Evolutionary conservation across 805 yeast genomes (phyloP), one percentile per base, ranked within the genome.

Genomic region (Henningerozyma blattae): DNA sequence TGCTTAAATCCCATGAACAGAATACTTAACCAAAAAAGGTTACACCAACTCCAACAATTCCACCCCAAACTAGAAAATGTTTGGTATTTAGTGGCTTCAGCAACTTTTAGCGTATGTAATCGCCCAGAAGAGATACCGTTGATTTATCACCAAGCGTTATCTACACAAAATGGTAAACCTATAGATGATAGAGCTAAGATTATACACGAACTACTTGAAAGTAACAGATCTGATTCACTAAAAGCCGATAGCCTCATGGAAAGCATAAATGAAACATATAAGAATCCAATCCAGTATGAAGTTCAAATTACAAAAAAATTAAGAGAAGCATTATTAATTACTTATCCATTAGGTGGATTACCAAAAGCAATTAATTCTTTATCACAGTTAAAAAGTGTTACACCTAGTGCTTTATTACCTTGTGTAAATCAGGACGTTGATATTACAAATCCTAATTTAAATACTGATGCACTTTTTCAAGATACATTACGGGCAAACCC

Each of bases 291-390:
- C 31, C 27, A 61, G 47, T 29, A 41, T 34, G 41, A 41, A 36
- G 28, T 40, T 18, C 32, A 38, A 16, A 25, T 68, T 5, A 65
- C 87, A 0, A 62, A 64, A 27, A 71, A 78, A 43, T 61, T 80
- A 34, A 64, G 94, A 39, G 96, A 87, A 47, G 76, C 86, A 7
- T 59, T 87, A 3, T 59, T 87, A 47, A 87, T 86, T 49, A 66
- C 84, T 3, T 68, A 80, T 0, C 94, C 94, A 0, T 59, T 87
- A 30, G 72, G 76, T 13, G 96, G 96, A 0, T 63, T 86, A 12
- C 96, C 96, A 1, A 77, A 77, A 44, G 72, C 86, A 2, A 87
- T 87, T 53, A 87, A 86, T 53, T 70, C 93, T 1, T 58, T 87
- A 47, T 77, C 72, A 46, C 63, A 66, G 14, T 61, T 86, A 36